phyloP scores from a whole-genome alignment of 352 stramenopile species.

The Phytopythium helicoides region DNA sequence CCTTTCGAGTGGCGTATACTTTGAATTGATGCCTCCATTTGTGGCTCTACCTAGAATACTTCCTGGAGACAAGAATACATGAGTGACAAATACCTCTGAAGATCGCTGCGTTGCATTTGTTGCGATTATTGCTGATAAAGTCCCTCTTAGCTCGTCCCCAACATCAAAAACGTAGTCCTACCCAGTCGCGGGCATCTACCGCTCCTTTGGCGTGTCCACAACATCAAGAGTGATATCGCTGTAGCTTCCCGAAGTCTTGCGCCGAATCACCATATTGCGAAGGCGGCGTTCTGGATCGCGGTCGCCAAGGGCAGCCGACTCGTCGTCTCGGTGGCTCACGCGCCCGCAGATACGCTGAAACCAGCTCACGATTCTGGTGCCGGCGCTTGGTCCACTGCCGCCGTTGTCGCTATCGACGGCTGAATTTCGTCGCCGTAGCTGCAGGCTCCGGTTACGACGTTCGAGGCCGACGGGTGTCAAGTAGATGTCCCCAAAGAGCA shows the following conservation, averaged over 20 bases:
- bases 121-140: too few relatives aligned
- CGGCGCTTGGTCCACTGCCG: constrained; percentile 21
- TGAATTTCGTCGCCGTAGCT: constrained; percentile 47
- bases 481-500: constrained; percentile 77
- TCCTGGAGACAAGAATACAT: too few relatives aligned
- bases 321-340: constrained; percentile 5
- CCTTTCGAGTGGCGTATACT: too few relatives aligned
- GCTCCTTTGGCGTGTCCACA: constrained; percentile 63
- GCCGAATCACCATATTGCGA: constrained; percentile 50
- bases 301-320: constrained; percentile 39
- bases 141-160: too few relatives aligned
- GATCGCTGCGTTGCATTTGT: too few relatives aligned
- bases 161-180: too few relatives aligned
- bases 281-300: constrained; percentile 69
- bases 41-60: neutral
- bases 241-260: constrained; percentile 79
- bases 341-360: constrained; percentile 44
- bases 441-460: constrained; percentile 39
- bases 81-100: too few relatives aligned
- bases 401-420: constrained; percentile 24
- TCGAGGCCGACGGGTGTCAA: constrained; percentile 60
- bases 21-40: neutral
- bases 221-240: constrained; percentile 71
- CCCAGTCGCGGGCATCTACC: neutral
- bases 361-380: constrained; percentile 34